phyloP scores from a whole-genome alignment of 768 basidiomycete genomes.

The Trametes gibbosa region DNA sequence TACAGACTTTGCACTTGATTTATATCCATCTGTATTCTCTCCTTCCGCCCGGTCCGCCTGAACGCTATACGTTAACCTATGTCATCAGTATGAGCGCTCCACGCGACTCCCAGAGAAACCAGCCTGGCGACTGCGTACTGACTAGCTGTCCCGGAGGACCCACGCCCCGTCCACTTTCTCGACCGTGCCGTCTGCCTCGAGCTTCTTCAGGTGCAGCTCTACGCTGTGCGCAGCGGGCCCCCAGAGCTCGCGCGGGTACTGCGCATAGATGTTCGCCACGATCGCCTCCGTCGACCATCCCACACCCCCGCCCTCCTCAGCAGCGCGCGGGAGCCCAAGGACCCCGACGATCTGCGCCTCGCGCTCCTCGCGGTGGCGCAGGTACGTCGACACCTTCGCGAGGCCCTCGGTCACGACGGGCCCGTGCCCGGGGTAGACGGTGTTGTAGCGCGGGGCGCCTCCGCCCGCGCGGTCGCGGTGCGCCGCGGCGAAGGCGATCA shows the following conservation, averaged over 20 bases:
- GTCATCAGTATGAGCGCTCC: conserved; percentile 1
- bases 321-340: conserved; percentile 38
- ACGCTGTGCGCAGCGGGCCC: conserved; percentile 69
- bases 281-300: conserved; percentile 65
- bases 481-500: conserved; percentile 45
- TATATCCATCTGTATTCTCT: neutral
- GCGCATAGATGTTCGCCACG: conserved; percentile 64
- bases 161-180: conserved; percentile 19
- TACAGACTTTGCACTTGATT: conserved; percentile 13
- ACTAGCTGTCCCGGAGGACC: conserved; percentile 7
- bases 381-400: conserved; percentile 65
- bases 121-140: neutral
- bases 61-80: conserved; percentile 9
- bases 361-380: conserved; percentile 75
- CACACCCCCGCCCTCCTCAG: conserved; percentile 15
- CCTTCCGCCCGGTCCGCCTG: conserved; percentile 1
- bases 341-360: conserved; percentile 73
- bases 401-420: conserved; percentile 66
- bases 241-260: conserved; percentile 71
- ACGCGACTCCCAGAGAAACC: neutral
- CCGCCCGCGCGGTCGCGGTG: no score
- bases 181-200: conserved; percentile 63
- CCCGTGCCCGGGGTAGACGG: conserved; percentile 89
- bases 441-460: conserved; percentile 36
- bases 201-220: conserved; percentile 69